Evolutionary conservation across 768 basidiomycete genomes (phyloP).

Genomic region (Termitomyces eurrhizus): DNA sequence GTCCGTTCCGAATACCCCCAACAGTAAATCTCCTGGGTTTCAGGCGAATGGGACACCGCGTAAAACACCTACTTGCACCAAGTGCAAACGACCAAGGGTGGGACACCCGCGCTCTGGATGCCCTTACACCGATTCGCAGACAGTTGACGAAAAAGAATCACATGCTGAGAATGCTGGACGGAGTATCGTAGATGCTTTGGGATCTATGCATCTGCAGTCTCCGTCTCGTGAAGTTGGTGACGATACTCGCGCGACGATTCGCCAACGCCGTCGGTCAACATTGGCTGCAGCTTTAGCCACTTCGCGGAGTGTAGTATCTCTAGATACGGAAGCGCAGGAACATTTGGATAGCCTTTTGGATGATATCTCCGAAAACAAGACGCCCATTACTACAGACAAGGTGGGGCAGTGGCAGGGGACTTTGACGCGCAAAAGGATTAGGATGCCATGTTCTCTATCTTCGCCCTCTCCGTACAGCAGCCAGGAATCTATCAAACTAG

Average conservation of each 20-base stretch:
- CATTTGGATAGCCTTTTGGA: constrained; percentile 41
- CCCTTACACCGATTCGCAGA: constrained; percentile 36
- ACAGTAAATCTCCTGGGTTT: constrained; percentile 1
- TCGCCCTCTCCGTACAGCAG: constrained; percentile 46
- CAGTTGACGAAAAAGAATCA: constrained; percentile 9
- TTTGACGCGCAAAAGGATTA: constrained; percentile 20
- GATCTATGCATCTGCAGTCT: constrained; percentile 40
- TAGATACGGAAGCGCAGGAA: constrained; percentile 43
- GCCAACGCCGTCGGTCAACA: constrained; percentile 30
- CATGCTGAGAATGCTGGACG: constrained; percentile 15
- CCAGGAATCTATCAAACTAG: constrained; percentile 18
- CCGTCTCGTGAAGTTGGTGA: constrained; percentile 23
- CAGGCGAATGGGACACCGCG: constrained; percentile 35
- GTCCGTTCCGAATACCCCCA: constrained; percentile 17
- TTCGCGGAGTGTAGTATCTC: constrained; percentile 45
- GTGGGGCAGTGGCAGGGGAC: constrained; percentile 35
- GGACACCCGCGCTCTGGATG: constrained; percentile 67
- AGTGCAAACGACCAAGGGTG: constrained; percentile 48
- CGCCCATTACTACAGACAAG: constrained; percentile 22
- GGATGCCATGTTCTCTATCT: constrained; percentile 55
- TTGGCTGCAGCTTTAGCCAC: constrained; percentile 23
- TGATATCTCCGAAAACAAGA: constrained; percentile 14
- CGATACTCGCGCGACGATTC: constrained; percentile 27
- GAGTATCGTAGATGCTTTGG: constrained; percentile 37
- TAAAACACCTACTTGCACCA: constrained; percentile 49